Conservation (phyloP, 1,284 basidiomycete genomes). For the Cystobasidiaceae sp. region DNA sequence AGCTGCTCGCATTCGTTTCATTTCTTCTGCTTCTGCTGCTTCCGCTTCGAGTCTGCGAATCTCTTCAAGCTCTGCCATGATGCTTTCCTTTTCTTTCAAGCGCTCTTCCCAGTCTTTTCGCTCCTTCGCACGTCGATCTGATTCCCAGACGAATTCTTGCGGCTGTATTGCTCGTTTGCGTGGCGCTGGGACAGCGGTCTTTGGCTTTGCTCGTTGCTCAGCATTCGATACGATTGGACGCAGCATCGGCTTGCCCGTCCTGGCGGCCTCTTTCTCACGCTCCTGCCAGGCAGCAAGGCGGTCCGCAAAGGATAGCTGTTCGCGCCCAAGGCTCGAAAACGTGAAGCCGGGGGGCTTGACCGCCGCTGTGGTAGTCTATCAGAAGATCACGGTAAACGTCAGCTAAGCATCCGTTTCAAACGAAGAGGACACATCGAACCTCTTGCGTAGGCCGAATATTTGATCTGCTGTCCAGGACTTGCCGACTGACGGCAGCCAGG, state of each 20-base stretch:
- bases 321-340: not conserved
- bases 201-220: too few relatives aligned
- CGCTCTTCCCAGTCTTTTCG: constrained; percentile 26
- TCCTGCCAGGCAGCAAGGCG: constrained; percentile 11
- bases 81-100: constrained; percentile 16
- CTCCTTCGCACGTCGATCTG: constrained; percentile 22
- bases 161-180: constrained; percentile 2
- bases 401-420: too few relatives aligned
- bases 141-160: constrained; percentile 5
- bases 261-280: constrained; percentile 10
- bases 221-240: constrained; percentile 15
- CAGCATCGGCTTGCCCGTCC: not conserved
- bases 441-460: too few relatives aligned
- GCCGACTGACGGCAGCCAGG: too few relatives aligned
- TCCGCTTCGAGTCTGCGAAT: constrained; percentile 23
- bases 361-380: too few relatives aligned
- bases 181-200: not conserved
- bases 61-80: constrained; percentile 19
- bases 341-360: not conserved
- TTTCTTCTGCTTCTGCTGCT: constrained; percentile 10
- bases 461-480: too few relatives aligned
- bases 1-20: constrained; percentile 2
- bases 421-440: too few relatives aligned
- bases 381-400: too few relatives aligned
- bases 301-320: constrained; percentile 12